Evolutionary conservation across 176 grass and related monocot genomes (phyloP), one percentile per base, ranked within the genome.

Genomic region (Echinochloa phyllopogon): DNA sequence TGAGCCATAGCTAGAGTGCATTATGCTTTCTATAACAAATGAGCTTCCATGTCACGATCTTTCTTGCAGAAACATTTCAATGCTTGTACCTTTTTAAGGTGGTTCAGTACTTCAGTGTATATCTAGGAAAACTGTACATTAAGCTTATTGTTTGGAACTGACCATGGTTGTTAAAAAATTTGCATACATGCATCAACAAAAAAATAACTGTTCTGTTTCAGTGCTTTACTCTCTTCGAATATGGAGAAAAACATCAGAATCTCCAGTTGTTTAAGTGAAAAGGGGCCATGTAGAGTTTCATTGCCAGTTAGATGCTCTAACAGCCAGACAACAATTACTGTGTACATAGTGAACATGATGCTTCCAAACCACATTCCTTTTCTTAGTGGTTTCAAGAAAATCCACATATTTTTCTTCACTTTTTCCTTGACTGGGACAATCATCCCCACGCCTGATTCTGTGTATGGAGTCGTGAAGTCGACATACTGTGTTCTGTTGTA

Each of bases 391-490:
- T 74, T 81, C 21, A 85, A 59, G 70, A 94, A 89, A 79, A 85
- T 65, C 61, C 86, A 91, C 27, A 69, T 52, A 17, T 74, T 82
- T 42, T 25, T 85, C 8, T 81, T 86, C 63, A 27, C 56, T 42
- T 79, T 66, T 66, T 85, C 24, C 59, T 64, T 82, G 25, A 82
- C 25, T n/a, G 56, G 84, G 44, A 92, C 92, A 38, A 94, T 45
- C 89, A 94, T 92, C 10, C 70, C 75, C 59, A 92, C 52, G 15
- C 83, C 84, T 1, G 84, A 77, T 36, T 88, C 86, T 7, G 88
- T 87, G 56, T 91, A 94, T 6, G 89, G 89, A 57, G 75, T 17
- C 4, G 89, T 76, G 80, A 94, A 94, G 63, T 94, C 87, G 16
- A 77, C 89, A n/a, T 87, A 85, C 11, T 16, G 21, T 39, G 92